Evolutionary conservation across 495 filamentous ascomycete genomes (phyloP), one percentile per base, ranked within the genome.

Genomic region (Lophium mytilinum): DNA sequence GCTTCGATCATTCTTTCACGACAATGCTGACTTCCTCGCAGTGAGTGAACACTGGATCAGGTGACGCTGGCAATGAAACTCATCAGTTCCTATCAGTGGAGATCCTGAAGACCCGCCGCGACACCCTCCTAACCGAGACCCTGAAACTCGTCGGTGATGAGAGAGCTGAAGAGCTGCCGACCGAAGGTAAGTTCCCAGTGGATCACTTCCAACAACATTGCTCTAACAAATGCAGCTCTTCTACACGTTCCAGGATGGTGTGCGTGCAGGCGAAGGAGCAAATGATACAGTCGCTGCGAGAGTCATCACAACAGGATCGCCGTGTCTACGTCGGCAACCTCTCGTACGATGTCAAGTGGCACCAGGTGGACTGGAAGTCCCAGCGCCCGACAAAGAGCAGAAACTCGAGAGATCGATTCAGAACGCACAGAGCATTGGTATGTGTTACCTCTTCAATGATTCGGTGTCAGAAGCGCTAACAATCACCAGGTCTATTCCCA

Each of bases 71-170:
- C n/a, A n/a, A n/a, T n/a, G n/a, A n/a, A n/a, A n/a, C n/a, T n/a
- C n/a, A n/a, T n/a, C n/a, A n/a, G n/a, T n/a, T n/a, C n/a, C n/a
- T n/a, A n/a, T n/a, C n/a, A n/a, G n/a, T n/a, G n/a, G n/a, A n/a
- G n/a, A n/a, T n/a, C n/a, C n/a, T n/a, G n/a, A n/a, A n/a, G n/a
- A n/a, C n/a, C n/a, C n/a, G n/a, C n/a, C n/a, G n/a, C n/a, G n/a
- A n/a, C n/a, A n/a, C n/a, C n/a, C n/a, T n/a, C n/a, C n/a, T n/a
- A n/a, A n/a, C 85, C 92, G 65, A 95, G 96, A 62, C 96, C 97
- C 71, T 85, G 92, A 18, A 98, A 98, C 72, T 95, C 89, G 52
- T 88, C 87, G 4, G 90, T 98, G 11, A 96, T 96, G 87, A 73
- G 90, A 10, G 89, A 96, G 71, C 78, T 83, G 42, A 75, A 81